Conservation (phyloP, 495 filamentous ascomycete genomes). For the Cairneyella variabilis region DNA sequence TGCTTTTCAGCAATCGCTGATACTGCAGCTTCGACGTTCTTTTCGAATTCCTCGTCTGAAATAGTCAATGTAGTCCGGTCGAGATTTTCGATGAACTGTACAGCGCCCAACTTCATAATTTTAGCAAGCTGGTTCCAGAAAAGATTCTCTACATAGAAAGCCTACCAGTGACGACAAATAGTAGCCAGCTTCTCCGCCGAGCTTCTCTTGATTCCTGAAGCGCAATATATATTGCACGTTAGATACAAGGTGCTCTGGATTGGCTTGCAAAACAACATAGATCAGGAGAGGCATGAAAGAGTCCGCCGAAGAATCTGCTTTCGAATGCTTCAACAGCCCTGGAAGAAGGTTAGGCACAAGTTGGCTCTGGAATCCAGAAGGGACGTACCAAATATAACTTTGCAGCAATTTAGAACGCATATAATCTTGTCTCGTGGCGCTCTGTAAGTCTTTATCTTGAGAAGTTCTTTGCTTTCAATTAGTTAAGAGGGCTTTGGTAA, state of each 20-base stretch:
- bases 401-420: conserved; percentile 97
- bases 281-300: conserved; percentile 95
- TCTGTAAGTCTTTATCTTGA: conserved; percentile 94
- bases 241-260: conserved; percentile 90
- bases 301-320: conserved; percentile 91
- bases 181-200: conserved; percentile 94
- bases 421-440: conserved; percentile 98
- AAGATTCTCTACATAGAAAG: conserved; percentile 22
- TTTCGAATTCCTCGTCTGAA: conserved; percentile 90
- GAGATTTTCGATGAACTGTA: conserved; percentile 95
- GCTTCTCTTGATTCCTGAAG: conserved; percentile 95
- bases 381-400: conserved; percentile 89
- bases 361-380: neutral
- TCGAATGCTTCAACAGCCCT: conserved; percentile 88
- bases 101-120: conserved; percentile 71
- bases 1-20: conserved; percentile 94
- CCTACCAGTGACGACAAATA: conserved; percentile 90
- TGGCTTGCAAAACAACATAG: conserved; percentile 90
- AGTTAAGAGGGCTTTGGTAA: too few species aligned
- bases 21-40: conserved; percentile 90
- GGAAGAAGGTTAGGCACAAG: conserved; percentile 15
- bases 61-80: conserved; percentile 93
- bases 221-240: conserved; percentile 98
- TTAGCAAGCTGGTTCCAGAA: conserved; percentile 18
- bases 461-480: too few species aligned